phyloP scores from a whole-genome alignment of 2,329 filamentous ascomycete species.

The Paraconiothyrium sp. region DNA sequence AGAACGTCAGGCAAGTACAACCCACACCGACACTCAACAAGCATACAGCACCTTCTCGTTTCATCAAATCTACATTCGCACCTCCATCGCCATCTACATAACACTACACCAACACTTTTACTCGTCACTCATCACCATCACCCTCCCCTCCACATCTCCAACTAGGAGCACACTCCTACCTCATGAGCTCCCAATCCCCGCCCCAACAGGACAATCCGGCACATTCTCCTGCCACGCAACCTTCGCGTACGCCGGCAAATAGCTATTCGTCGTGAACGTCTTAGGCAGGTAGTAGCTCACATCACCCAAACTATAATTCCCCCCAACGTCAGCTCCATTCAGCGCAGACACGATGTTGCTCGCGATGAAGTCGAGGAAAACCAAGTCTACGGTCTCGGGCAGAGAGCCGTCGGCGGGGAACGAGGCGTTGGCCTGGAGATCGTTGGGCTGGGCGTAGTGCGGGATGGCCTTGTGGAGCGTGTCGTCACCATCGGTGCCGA shows the following conservation, averaged over 20 bases:
- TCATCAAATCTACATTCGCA: too few relatives aligned
- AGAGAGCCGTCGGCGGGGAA: constrained; percentile 56
- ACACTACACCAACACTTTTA: not conserved
- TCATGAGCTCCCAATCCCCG: constrained; percentile 38
- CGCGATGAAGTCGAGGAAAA: constrained; percentile 63
- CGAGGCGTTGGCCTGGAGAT: constrained; percentile 60
- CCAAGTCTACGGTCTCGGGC: constrained; percentile 60
- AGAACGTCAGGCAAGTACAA: not conserved
- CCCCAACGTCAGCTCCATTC: constrained; percentile 43
- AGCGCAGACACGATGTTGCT: constrained; percentile 49
- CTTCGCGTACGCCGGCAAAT: constrained; percentile 53
- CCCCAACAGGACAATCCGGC: constrained; percentile 52
- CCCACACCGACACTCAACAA: too few relatives aligned
- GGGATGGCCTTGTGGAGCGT: constrained; percentile 62
- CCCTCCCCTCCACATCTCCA: not conserved
- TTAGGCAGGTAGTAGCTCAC: constrained; percentile 51
- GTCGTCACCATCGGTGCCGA: constrained; percentile 66
- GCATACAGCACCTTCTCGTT: too few relatives aligned
- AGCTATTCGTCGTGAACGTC: constrained; percentile 55
- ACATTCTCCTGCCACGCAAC: constrained; percentile 53
- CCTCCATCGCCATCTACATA: not conserved
- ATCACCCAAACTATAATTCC: constrained; percentile 38
- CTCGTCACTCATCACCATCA: not conserved
- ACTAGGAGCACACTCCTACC: too few relatives aligned
- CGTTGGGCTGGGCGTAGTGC: constrained; percentile 59